phyloP scores from a whole-genome alignment of 805 yeast species.

The Debaryomyces hansenii region DNA sequence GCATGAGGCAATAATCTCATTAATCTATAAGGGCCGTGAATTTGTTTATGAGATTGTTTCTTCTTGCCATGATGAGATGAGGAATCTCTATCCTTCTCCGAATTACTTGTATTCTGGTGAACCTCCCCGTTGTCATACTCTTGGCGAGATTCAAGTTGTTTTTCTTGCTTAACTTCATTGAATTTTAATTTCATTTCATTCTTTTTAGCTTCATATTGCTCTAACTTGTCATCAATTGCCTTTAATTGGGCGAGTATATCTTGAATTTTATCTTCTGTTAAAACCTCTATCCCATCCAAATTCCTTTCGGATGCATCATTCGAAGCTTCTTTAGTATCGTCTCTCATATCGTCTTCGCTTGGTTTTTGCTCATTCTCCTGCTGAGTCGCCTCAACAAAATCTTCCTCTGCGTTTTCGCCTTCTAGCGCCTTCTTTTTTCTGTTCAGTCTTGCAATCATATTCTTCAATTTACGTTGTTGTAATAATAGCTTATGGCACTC shows the following conservation, averaged over 20 bases:
- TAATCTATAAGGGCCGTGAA: slow-evolving; percentile 81
- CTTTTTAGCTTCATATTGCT: slow-evolving; percentile 35
- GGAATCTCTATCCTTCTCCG: slow-evolving; percentile 12
- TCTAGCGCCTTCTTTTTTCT: slow-evolving; percentile 34
- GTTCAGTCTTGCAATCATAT: slow-evolving; percentile 41
- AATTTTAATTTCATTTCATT: slow-evolving; percentile 34
- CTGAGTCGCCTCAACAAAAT: slow-evolving; percentile 3
- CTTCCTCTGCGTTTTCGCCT: slow-evolving; percentile 9
- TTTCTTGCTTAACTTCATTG: slow-evolving; percentile 17
- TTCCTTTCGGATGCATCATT: slow-evolving; percentile 16
- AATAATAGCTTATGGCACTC: slow-evolving; percentile 67
- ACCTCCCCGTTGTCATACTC: slow-evolving; percentile 8
- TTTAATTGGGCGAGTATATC: slow-evolving; percentile 32
- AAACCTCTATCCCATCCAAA: slow-evolving; percentile 23
- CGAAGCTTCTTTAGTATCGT: slow-evolving; percentile 10
- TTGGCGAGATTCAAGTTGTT: background rate
- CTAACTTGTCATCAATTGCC: slow-evolving; percentile 36
- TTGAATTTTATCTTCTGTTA: slow-evolving; percentile 32
- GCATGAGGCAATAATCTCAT: slow-evolving; percentile 84
- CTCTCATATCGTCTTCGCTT: slow-evolving; percentile 11
- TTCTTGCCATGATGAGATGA: slow-evolving; percentile 24
- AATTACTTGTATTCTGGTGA: slow-evolving; percentile 5
- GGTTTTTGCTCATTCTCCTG: background rate
- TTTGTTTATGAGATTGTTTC: slow-evolving; percentile 48
- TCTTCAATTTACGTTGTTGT: slow-evolving; percentile 57